Evolutionary conservation across 768 basidiomycete genomes (phyloP).

Genomic region (Dendrothele bispora): DNA sequence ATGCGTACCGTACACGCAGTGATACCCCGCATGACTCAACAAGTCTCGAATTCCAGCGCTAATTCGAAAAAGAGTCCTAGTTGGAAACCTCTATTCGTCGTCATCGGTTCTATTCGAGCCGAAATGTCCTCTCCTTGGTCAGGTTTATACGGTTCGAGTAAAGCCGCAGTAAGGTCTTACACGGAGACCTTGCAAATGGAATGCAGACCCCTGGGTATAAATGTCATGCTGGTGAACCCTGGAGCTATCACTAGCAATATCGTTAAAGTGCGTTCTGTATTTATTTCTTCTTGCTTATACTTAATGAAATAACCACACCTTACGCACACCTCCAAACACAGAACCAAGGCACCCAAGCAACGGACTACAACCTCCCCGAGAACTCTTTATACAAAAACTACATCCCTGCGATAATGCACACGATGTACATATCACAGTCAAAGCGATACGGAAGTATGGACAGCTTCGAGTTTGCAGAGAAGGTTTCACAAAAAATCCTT

Average conservation of each 20-base stretch:
- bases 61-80: conserved; percentile 17
- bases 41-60: too few relatives aligned
- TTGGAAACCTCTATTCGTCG: conserved; percentile 28
- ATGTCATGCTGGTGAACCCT: conserved; percentile 28
- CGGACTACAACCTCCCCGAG: not conserved
- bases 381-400: conserved; percentile 5
- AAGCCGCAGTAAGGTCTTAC: conserved; percentile 28
- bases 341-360: not conserved
- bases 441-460: conserved; percentile 4
- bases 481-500: not conserved
- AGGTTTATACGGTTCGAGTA: conserved; percentile 28
- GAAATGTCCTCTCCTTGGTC: conserved; percentile 27
- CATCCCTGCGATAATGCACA: not conserved
- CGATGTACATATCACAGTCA: conserved; percentile 4
- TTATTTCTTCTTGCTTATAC: not conserved
- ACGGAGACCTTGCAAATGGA: conserved; percentile 32
- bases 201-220: conserved; percentile 24
- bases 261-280: conserved; percentile 8
- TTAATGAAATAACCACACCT: too few relatives aligned
- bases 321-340: not conserved
- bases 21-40: conserved; percentile 31
- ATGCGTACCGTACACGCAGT: conserved; percentile 27
- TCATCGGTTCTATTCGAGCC: conserved; percentile 29
- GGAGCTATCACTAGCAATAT: conserved; percentile 22
- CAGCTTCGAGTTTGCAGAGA: not conserved